Evolutionary conservation across 495 filamentous ascomycete genomes (phyloP).

Genomic region (Filosporella fistucella): DNA sequence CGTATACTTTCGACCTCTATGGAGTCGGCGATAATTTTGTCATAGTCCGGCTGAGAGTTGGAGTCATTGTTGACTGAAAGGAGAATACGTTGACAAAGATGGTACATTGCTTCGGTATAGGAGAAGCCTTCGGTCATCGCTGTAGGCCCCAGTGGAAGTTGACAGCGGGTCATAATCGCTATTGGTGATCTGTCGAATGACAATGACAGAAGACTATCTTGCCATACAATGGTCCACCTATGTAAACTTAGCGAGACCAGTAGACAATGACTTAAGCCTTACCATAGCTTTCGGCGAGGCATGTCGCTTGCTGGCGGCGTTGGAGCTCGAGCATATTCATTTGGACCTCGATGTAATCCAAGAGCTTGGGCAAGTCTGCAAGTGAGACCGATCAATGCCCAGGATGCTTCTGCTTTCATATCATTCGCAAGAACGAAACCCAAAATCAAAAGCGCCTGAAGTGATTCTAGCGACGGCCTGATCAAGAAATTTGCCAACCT

Average conservation of each 20-base stretch:
- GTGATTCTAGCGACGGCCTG: constrained; percentile 52
- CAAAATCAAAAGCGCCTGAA: constrained; percentile 49
- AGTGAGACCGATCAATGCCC: constrained; percentile 50
- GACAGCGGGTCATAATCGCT: constrained; percentile 18
- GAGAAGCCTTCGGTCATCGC: constrained; percentile 36
- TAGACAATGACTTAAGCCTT: no score
- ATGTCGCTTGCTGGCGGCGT: constrained; percentile 15
- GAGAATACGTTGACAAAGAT: constrained; percentile 46
- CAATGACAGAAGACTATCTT: constrained; percentile 49
- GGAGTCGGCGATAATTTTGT: constrained; percentile 42
- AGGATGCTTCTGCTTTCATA: constrained; percentile 56
- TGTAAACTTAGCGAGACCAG: neutral
- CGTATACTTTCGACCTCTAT: constrained; percentile 43
- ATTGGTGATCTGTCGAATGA: constrained; percentile 46
- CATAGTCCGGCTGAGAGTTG: constrained; percentile 35
- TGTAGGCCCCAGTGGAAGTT: constrained; percentile 33
- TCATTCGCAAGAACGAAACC: constrained; percentile 52
- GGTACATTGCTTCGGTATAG: constrained; percentile 52
- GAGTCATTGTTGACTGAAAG: constrained; percentile 47
- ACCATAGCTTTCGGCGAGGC: constrained; percentile 35
- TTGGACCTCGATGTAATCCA: constrained; percentile 41
- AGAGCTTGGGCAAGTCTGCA: constrained; percentile 51
- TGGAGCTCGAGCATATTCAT: constrained; percentile 24
- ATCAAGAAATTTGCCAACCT: constrained; percentile 46
- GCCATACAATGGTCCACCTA: constrained; percentile 55